Evolutionary conservation across 208 protist species (phyloP).

Genomic region (Crithidia fasciculata): DNA sequence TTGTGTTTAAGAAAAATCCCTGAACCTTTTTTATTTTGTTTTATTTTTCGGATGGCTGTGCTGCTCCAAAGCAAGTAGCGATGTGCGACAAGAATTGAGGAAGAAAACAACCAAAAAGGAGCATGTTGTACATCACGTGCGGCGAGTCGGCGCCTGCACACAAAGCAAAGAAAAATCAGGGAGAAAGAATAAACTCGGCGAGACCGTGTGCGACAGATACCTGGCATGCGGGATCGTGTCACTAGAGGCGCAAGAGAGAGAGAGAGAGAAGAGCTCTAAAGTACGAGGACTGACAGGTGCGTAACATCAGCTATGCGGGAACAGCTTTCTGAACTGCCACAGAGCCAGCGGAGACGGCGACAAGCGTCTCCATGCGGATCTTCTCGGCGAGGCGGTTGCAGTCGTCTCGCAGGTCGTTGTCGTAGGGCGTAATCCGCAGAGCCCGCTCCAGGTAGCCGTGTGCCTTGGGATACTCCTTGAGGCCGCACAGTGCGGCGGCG

Average conservation of each 20-base stretch:
- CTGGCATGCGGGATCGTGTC: too few species aligned
- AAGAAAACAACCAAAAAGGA: not conserved
- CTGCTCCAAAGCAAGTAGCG: too few species aligned
- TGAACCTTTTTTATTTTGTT: too few species aligned
- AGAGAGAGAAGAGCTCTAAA: not conserved
- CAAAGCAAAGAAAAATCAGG: too few species aligned
- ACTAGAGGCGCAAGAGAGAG: too few species aligned
- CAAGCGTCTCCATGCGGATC: constrained; percentile 86
- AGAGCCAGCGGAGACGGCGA: constrained; percentile 63
- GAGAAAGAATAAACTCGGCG: too few species aligned
- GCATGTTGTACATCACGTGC: too few species aligned
- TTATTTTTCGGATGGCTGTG: too few species aligned
- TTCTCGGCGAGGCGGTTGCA: constrained; percentile 88
- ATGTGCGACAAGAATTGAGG: not conserved
- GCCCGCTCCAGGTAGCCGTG: constrained; percentile 80
- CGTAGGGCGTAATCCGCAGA: constrained; percentile 91
- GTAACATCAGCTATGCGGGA: not conserved
- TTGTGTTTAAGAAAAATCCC: too few species aligned
- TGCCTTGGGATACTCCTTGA: constrained; percentile 79
- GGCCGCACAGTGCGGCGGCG: constrained; percentile 80
- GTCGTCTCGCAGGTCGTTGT: constrained; percentile 91
- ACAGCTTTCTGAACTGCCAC: not conserved
- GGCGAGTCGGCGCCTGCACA: too few species aligned
- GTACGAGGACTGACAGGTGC: not conserved
- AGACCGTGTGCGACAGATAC: too few species aligned